phyloP scores from a whole-genome alignment of 495 filamentous ascomycete species.

The Neurospora hispaniola region DNA sequence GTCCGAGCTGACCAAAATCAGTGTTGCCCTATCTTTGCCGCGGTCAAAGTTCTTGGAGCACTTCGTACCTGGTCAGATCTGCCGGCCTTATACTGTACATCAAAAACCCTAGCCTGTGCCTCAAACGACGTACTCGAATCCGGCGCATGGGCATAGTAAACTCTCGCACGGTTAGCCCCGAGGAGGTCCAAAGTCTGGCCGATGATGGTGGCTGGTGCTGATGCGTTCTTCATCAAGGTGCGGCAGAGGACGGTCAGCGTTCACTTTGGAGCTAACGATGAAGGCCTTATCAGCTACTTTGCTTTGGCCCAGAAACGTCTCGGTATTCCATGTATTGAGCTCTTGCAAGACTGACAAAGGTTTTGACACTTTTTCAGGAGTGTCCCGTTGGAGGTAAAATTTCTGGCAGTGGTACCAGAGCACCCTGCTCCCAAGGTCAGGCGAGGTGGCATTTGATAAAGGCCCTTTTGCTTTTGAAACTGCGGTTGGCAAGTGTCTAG shows the following conservation, averaged over 20 bases:
- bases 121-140: conserved; percentile 30
- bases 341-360: too few species aligned
- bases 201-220: conserved; percentile 3
- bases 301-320: too few species aligned
- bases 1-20: conserved; percentile 22
- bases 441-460: too few species aligned
- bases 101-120: conserved; percentile 30
- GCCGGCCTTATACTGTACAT: conserved; percentile 26
- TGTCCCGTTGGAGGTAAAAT: too few species aligned
- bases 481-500: too few species aligned
- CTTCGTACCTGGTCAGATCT: conserved; percentile 19
- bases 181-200: conserved; percentile 11
- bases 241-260: neutral
- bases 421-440: too few species aligned
- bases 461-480: too few species aligned
- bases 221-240: conserved; percentile 6
- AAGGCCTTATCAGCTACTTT: too few species aligned
- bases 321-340: too few species aligned
- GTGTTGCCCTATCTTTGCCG: neutral
- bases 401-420: too few species aligned
- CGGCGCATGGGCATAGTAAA: conserved; percentile 31
- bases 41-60: neutral
- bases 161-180: conserved; percentile 10
- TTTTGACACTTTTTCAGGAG: too few species aligned
- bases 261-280: too few species aligned